Conservation (phyloP, 345 rosid species). For the Euphorbia tirucalli region DNA sequence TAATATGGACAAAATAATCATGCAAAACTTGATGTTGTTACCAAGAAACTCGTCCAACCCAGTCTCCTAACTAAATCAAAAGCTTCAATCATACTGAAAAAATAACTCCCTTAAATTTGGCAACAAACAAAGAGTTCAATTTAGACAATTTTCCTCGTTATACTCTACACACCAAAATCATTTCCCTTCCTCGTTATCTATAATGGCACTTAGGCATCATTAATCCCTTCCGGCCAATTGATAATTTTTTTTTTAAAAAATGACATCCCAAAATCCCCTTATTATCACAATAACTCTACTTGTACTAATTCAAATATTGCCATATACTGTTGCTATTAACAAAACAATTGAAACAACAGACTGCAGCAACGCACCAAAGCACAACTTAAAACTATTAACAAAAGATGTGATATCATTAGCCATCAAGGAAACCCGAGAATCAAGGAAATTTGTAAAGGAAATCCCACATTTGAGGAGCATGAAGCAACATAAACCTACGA, state of each 20-base stretch:
- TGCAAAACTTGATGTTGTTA: background rate
- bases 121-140: background rate
- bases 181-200: background rate
- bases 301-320: background rate
- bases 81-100: background rate
- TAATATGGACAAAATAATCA: no score
- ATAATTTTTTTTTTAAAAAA: no score
- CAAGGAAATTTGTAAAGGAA: background rate
- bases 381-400: background rate
- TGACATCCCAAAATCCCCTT: background rate
- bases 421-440: background rate
- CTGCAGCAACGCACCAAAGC: background rate
- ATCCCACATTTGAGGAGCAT: constrained; percentile 3
- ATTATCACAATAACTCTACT: no score
- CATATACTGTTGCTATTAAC: background rate
- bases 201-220: background rate
- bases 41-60: no score
- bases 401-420: background rate
- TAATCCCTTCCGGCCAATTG: no score
- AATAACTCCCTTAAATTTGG: background rate
- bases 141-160: background rate
- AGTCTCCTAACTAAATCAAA: background rate
- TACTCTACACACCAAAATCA: constrained; percentile 2
- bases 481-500: background rate
- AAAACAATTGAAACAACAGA: background rate